These are phyloP conservation scores for Neopestalotiopsis clavispora DNA, from an alignment of 2,329 filamentous ascomycete genomes.

Conservation along the genomic window DNA sequence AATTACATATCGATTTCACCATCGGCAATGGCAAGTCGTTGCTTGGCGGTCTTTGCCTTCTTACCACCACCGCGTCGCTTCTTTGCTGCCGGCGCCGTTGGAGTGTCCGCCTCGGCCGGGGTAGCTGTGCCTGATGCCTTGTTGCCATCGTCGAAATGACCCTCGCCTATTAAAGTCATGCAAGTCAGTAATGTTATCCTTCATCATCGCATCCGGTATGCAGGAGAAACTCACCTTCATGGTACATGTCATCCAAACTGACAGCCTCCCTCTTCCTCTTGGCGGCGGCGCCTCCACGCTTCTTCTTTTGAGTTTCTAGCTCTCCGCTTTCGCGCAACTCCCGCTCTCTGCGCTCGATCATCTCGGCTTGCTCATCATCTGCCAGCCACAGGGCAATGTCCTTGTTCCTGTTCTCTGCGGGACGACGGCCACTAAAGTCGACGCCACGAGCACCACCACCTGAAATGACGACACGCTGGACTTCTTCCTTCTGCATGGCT, in stretches of 20 bases:
- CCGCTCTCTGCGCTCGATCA: constrained; percentile 91
- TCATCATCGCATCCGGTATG: not conserved
- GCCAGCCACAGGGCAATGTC: constrained; percentile 99
- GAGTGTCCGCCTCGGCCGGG: constrained; percentile 64
- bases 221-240: constrained; percentile 79
- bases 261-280: constrained; percentile 63
- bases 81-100: constrained; percentile 57
- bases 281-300: constrained; percentile 53
- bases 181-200: constrained; percentile 35
- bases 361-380: constrained; percentile 92
- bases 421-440: constrained; percentile 92
- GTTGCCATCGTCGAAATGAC: constrained; percentile 88
- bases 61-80: constrained; percentile 56
- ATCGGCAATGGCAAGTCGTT: constrained; percentile 71
- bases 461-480: constrained; percentile 94
- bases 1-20: constrained; percentile 52
- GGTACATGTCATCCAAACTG: constrained; percentile 96
- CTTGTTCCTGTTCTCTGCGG: constrained; percentile 90
- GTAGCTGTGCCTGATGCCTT: constrained; percentile 88
- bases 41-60: constrained; percentile 72
- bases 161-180: constrained; percentile 71
- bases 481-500: constrained; percentile 96
- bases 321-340: constrained; percentile 79
- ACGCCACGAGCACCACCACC: constrained; percentile 86
- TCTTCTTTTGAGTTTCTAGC: constrained; percentile 64